A percentile compares a stretch with the other conserved stretches of the same genome.
Conservation (phyloP, 257 asterid genomes). For the Anisodus tanguticus region DNA sequence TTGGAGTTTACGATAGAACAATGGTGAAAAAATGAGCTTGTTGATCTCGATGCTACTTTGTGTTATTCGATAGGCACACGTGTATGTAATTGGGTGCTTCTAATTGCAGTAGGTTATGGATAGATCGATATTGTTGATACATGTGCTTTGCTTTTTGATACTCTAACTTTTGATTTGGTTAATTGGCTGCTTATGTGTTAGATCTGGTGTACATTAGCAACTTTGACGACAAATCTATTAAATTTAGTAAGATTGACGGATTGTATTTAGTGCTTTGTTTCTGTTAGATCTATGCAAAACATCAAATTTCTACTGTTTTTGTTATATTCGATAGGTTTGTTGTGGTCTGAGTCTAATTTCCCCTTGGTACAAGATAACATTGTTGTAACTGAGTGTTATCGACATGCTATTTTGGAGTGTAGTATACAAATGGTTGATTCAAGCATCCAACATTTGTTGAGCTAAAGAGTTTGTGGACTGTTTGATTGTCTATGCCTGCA, state of each 20-base stretch:
- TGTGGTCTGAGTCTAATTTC: background rate
- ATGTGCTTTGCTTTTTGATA: slow-evolving; percentile 9
- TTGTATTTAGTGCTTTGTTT: background rate
- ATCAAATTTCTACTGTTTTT: background rate
- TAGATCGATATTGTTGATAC: background rate
- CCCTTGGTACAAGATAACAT: background rate
- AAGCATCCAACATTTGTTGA: background rate
- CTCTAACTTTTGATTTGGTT: background rate
- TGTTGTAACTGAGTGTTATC: background rate
- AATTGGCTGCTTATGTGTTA: background rate
- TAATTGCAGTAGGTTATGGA: background rate
- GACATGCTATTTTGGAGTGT: background rate
- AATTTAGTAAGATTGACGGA: background rate
- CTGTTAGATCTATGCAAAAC: slow-evolving; percentile 25
- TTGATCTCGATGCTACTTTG: background rate
- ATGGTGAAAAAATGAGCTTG: background rate
- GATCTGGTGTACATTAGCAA: slow-evolving; percentile 30
- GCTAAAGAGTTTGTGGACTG: background rate
- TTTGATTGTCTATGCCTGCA: background rate
- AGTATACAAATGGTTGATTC: background rate
- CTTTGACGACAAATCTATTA: background rate
- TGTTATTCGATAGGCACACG: background rate
- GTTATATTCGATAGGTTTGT: background rate
- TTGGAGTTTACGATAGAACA: background rate
- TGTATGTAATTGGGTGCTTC: background rate